These are phyloP conservation scores for Xylariaceae sp. DNA, from an alignment of 2,329 filamentous ascomycete species.

Conservation along the genomic window DNA sequence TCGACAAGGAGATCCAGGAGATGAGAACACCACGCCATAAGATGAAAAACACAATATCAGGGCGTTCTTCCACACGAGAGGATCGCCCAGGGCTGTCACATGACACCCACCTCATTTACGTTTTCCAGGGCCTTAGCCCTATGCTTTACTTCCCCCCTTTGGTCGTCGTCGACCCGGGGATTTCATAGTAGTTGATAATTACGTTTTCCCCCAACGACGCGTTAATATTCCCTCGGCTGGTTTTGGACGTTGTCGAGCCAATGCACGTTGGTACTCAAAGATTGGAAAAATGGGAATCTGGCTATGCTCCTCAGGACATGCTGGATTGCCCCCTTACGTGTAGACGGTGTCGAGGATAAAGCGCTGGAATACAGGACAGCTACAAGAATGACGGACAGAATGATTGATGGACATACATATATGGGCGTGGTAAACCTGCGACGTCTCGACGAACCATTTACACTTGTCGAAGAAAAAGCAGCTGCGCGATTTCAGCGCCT, in stretches of 20 bases:
- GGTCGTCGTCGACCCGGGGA: conserved; percentile 3
- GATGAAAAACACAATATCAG: conserved; percentile 1
- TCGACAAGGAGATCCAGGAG: conserved; percentile 29
- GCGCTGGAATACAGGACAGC: conserved; percentile 13
- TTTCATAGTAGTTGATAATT: conserved; percentile 9
- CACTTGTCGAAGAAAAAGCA: neutral
- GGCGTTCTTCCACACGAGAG: conserved; percentile 16
- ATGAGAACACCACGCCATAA: conserved; percentile 13
- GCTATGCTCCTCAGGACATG: conserved; percentile 5
- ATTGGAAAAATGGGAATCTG: conserved; percentile 8
- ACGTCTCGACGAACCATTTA: conserved; percentile 12
- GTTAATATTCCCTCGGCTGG: conserved; percentile 8
- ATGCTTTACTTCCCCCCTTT: conserved; percentile 10
- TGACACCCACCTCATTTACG: conserved; percentile 18
- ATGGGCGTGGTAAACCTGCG: conserved; percentile 3
- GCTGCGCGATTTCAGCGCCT: neutral
- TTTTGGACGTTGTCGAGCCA: conserved; percentile 22
- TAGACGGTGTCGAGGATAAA: conserved; percentile 3
- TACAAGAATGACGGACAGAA: conserved; percentile 17
- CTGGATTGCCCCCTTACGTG: conserved; percentile 4
- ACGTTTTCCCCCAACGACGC: conserved; percentile 17
- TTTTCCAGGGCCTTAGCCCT: conserved; percentile 13
- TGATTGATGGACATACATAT: conserved; percentile 17
- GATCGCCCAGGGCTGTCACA: conserved; percentile 9
- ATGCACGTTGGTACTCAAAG: conserved; percentile 24